phyloP scores from a whole-genome alignment of 2,329 filamentous ascomycete species.

The Geosmithia flava region DNA sequence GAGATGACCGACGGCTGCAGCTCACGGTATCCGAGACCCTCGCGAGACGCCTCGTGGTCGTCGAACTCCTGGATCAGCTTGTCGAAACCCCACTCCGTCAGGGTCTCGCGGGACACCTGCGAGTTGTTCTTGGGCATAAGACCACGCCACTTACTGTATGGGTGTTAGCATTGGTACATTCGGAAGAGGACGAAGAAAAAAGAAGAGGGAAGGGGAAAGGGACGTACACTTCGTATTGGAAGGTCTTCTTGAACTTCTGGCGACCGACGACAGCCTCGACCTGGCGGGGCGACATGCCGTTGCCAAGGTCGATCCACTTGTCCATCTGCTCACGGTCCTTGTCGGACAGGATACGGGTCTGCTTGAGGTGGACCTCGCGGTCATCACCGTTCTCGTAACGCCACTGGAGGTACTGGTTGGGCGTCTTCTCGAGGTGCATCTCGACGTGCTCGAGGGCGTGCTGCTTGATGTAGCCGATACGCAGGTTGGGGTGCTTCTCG shows the following conservation, averaged over 20 bases:
- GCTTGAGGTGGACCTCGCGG: slow-evolving; percentile 93
- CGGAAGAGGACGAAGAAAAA: too few species aligned
- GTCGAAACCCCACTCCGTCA: slow-evolving; percentile 72
- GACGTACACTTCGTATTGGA: slow-evolving; percentile 87
- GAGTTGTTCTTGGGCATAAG: slow-evolving; percentile 88
- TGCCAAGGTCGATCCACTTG: slow-evolving; percentile 71
- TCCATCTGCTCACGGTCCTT: slow-evolving; percentile 87
- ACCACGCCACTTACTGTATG: slow-evolving; percentile 68
- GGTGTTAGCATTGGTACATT: background rate
- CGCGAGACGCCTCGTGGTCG: slow-evolving; percentile 95
- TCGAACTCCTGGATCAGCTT: slow-evolving; percentile 98
- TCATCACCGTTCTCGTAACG: slow-evolving; percentile 95
- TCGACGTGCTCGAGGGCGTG: slow-evolving; percentile 98
- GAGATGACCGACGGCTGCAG: slow-evolving; percentile 88
- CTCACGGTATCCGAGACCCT: slow-evolving; percentile 91
- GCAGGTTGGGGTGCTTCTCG: slow-evolving; percentile 96
- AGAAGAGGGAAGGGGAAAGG: too few species aligned
- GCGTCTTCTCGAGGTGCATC: slow-evolving; percentile 98
- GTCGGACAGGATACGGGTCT: slow-evolving; percentile 79
- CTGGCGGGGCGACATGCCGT: slow-evolving; percentile 65
- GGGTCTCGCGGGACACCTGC: slow-evolving; percentile 85
- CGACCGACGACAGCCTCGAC: slow-evolving; percentile 87
- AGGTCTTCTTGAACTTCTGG: slow-evolving; percentile 98
- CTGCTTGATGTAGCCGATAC: slow-evolving; percentile 99
- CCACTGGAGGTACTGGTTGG: slow-evolving; percentile 98